Conservation (phyloP, 2,329 filamentous ascomycete genomes). For the Cladophialophora immunda region DNA sequence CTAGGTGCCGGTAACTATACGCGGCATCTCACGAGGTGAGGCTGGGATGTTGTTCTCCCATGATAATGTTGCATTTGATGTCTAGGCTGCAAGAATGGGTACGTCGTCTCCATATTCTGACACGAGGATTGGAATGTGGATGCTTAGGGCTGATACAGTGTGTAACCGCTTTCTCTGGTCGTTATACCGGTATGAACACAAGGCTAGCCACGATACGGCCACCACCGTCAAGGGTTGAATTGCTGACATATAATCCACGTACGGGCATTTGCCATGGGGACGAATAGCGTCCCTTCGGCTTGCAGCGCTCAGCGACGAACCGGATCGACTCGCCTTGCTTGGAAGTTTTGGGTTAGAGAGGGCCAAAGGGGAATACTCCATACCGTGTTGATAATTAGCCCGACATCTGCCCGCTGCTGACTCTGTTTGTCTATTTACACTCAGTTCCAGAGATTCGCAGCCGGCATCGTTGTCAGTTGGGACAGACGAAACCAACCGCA, state of each 20-base stretch:
- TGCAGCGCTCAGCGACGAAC: no score
- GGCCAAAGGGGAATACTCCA: neutral
- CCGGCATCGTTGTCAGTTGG: neutral
- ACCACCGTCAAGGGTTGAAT: neutral
- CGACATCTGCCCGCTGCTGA: neutral
- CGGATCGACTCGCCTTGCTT: neutral
- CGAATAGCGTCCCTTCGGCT: no score
- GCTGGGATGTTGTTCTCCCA: neutral
- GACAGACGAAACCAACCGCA: neutral
- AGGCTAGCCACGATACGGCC: neutral
- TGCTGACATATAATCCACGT: neutral
- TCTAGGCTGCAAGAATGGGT: neutral
- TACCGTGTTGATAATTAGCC: neutral
- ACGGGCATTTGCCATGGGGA: neutral
- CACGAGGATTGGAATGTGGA: neutral
- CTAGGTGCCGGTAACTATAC: neutral
- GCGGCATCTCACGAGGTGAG: neutral
- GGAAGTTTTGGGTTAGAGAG: neutral
- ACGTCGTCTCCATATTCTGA: neutral
- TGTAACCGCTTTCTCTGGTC: neutral
- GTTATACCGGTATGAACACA: neutral
- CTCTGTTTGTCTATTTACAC: neutral
- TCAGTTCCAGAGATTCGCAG: neutral
- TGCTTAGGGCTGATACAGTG: neutral
- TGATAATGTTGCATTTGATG: neutral